These are phyloP conservation scores for Candida coquimbonensis DNA, from an alignment of 805 yeast genomes.

Conservation along the genomic window DNA sequence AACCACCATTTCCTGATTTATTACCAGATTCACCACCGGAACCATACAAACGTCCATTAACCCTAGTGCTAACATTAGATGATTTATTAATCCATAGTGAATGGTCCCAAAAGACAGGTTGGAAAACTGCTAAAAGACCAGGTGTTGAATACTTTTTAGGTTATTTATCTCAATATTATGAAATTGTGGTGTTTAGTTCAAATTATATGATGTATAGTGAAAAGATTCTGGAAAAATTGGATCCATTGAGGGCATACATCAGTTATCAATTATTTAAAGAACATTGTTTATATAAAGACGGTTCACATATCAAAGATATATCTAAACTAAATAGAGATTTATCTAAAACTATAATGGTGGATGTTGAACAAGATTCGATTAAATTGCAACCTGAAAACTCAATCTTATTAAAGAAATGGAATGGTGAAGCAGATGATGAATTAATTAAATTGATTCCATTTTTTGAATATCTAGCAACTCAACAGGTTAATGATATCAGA, in stretches of 20 bases:
- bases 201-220: constrained; percentile 83
- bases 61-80: constrained; percentile 83
- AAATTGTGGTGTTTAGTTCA: constrained; percentile 84
- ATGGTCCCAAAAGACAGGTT: constrained; percentile 88
- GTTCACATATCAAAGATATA: constrained; percentile 84
- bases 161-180: constrained; percentile 91
- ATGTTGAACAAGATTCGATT: constrained; percentile 64
- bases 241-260: constrained; percentile 86
- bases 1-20: constrained; percentile 88
- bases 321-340: constrained; percentile 87
- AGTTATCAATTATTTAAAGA: constrained; percentile 86
- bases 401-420: constrained; percentile 80
- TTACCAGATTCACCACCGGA: constrained; percentile 89
- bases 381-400: constrained; percentile 91
- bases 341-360: constrained; percentile 71
- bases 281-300: constrained; percentile 80
- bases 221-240: constrained; percentile 77
- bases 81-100: constrained; percentile 86
- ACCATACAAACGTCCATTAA: constrained; percentile 86
- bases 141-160: constrained; percentile 96
- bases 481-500: constrained; percentile 78
- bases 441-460: constrained; percentile 81
- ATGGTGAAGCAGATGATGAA: constrained; percentile 75
- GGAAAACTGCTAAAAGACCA: constrained; percentile 99
- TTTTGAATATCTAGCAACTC: constrained; percentile 90